Evolutionary conservation across 495 filamentous ascomycete species (phyloP), one percentile per base, ranked within the genome.

Genomic region (Aspergillus ostianus): DNA sequence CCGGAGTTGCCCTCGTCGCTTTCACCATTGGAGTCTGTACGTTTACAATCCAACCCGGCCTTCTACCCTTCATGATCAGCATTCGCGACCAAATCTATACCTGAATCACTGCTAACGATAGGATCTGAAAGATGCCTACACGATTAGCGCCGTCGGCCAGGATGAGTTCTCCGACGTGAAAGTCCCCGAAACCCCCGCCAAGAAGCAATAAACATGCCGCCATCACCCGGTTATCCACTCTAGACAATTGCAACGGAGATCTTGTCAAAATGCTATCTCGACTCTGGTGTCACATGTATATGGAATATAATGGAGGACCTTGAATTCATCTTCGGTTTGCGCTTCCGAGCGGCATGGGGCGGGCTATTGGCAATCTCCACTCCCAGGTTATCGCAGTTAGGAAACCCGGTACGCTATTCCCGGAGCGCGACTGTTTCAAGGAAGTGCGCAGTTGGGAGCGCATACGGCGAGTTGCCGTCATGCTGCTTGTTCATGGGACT

Each of bases 151-250:
- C 23, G 87, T 99, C 68, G 88, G 92, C 41, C 95, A 98, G 76
- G 94, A 99, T 73, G 92, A 99, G 60, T 99, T 99, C 83, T 91
- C 93, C 65, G 94, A 99, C 70, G 92, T 99, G 56, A 84, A 85
- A 66, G 86, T 96, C 47, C 92, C 93, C 51, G 87, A 89, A 67
- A 78, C 82, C 7, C 87, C 89, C 49, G 73, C 81, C 63, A 62
- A 72, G 55, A 49, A 70, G 58, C 54, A 70, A 64, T 64, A 61
- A 50, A 30, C 7, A 45, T 45, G 6, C 44, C 20, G 45, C 50
- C 26, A 18, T 12, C 4, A 15, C 2, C 23, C 30, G 50, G 50
- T 18, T 29, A 41, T 41, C 10, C 8, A 41, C 36, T 41, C 36
- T 4, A 41, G 36, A 10, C 9, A 41, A 15, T 41, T 41, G 36